These are phyloP conservation scores for Pichia manshurica DNA, from an alignment of 805 yeast species.

Conservation along the genomic window DNA sequence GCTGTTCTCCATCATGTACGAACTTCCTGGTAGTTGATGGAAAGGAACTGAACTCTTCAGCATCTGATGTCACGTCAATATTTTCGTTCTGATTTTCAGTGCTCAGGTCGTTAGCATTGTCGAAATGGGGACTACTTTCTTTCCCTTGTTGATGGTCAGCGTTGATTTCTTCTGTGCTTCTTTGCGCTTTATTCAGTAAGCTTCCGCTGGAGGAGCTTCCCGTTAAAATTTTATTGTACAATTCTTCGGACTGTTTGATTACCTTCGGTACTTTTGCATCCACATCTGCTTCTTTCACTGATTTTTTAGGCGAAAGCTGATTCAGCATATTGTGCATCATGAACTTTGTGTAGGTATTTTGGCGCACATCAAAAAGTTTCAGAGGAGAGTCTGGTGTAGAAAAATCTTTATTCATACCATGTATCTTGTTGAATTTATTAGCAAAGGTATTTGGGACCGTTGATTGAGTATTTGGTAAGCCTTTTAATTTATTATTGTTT, in stretches of 20 bases:
- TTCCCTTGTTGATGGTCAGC: background rate
- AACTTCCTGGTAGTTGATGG: constrained; percentile 21
- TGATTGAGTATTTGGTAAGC: constrained; percentile 17
- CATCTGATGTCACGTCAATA: constrained; percentile 27
- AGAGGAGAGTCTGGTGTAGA: constrained; percentile 26
- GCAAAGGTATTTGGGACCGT: constrained; percentile 29
- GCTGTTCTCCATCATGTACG: constrained; percentile 22
- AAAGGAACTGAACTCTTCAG: constrained; percentile 23
- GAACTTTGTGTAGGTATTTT: constrained; percentile 29
- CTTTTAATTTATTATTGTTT: constrained; percentile 18
- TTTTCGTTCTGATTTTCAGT: too few species aligned
- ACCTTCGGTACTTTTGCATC: constrained; percentile 8
- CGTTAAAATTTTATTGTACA: constrained; percentile 9
- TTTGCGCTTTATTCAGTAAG: background rate
- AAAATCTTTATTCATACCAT: constrained; percentile 2
- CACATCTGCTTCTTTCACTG: constrained; percentile 7
- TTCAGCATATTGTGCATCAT: constrained; percentile 25
- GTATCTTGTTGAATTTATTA: constrained; percentile 19
- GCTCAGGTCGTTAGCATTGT: background rate
- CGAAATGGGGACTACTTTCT: background rate
- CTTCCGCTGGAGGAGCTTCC: constrained; percentile 7
- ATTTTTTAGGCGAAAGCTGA: constrained; percentile 16
- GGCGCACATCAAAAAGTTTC: constrained; percentile 27
- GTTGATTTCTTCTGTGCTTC: background rate
- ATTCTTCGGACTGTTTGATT: constrained; percentile 8